These are phyloP conservation scores for Candida ortonii DNA, from an alignment of 805 yeast genomes.

Conservation along the genomic window DNA sequence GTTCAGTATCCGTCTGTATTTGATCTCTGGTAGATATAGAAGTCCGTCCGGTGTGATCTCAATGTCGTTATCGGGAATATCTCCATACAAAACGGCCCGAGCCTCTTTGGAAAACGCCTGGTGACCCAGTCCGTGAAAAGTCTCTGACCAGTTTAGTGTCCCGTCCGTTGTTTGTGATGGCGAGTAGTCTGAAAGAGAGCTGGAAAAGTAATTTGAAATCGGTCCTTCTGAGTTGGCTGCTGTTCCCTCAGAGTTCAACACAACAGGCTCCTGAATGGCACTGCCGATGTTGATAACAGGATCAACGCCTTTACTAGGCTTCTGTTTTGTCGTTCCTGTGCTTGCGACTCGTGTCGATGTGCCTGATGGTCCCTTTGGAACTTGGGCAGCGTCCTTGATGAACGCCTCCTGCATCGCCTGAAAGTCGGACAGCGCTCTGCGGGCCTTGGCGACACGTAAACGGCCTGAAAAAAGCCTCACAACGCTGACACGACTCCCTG, in stretches of 20 bases:
- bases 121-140: slow-evolving; percentile 82
- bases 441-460: not conserved
- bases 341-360: not conserved
- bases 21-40: slow-evolving; percentile 89
- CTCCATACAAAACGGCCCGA: slow-evolving; percentile 57
- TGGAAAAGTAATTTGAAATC: slow-evolving; percentile 17
- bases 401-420: slow-evolving; percentile 10
- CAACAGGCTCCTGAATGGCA: slow-evolving; percentile 1
- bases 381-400: too few species aligned
- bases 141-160: slow-evolving; percentile 72
- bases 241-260: slow-evolving; percentile 1
- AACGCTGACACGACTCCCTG: too few species aligned
- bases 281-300: slow-evolving; percentile 24
- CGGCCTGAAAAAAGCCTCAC: not conserved
- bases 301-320: slow-evolving; percentile 13
- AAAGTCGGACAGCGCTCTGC: slow-evolving; percentile 4
- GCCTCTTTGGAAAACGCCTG: slow-evolving; percentile 67
- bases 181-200: slow-evolving; percentile 26
- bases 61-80: slow-evolving; percentile 67
- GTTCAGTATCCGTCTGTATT: slow-evolving; percentile 85
- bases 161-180: slow-evolving; percentile 18
- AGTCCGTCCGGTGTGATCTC: slow-evolving; percentile 97
- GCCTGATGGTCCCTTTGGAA: too few species aligned
- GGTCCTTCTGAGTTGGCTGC: slow-evolving; percentile 12
- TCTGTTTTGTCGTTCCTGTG: too few species aligned